Conservation (phyloP, 2,329 filamentous ascomycete species). For the Monilinia vaccinii-corymbosi region DNA sequence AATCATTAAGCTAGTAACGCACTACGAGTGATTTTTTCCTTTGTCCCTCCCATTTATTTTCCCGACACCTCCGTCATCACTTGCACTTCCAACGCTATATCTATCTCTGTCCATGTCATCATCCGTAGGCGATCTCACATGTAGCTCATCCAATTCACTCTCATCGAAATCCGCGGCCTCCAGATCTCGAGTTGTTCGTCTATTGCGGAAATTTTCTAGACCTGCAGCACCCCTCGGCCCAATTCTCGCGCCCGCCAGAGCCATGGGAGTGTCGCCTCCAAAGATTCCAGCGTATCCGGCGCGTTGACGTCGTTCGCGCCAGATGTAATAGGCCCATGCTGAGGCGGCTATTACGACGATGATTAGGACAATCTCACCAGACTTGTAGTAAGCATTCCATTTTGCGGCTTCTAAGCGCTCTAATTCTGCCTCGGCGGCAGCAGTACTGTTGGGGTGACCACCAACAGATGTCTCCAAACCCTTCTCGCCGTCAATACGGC, state of each 20-base stretch:
- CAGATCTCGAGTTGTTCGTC: constrained; percentile 41
- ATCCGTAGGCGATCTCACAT: constrained; percentile 30
- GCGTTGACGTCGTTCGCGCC: constrained; percentile 49
- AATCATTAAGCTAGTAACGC: background rate
- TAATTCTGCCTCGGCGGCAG: constrained; percentile 52
- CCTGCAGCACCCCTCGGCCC: constrained; percentile 28
- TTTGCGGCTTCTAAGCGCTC: constrained; percentile 56
- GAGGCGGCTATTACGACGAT: constrained; percentile 55
- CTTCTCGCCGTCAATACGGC: constrained; percentile 61
- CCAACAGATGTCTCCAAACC: constrained; percentile 57
- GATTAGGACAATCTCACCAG: constrained; percentile 59
- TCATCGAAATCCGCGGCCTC: constrained; percentile 59
- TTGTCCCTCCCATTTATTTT: constrained; percentile 18
- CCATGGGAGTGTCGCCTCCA: constrained; percentile 26
- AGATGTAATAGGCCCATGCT: constrained; percentile 56
- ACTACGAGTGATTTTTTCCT: constrained; percentile 10
- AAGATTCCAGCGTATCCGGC: constrained; percentile 42
- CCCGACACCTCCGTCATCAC: constrained; percentile 39
- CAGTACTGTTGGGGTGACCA: constrained; percentile 57
- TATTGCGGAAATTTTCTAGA: constrained; percentile 40
- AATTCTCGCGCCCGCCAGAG: constrained; percentile 22
- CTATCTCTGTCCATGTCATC: constrained; percentile 34
- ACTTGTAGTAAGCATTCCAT: constrained; percentile 64
- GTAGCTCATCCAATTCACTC: constrained; percentile 53
- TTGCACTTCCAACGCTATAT: constrained; percentile 50